Percentiles rank a stretch among this genome's conserved stretches.
These are phyloP conservation scores for Friedmanniomyces simplex DNA, from an alignment of 495 filamentous ascomycete species.

Conservation along the genomic window DNA sequence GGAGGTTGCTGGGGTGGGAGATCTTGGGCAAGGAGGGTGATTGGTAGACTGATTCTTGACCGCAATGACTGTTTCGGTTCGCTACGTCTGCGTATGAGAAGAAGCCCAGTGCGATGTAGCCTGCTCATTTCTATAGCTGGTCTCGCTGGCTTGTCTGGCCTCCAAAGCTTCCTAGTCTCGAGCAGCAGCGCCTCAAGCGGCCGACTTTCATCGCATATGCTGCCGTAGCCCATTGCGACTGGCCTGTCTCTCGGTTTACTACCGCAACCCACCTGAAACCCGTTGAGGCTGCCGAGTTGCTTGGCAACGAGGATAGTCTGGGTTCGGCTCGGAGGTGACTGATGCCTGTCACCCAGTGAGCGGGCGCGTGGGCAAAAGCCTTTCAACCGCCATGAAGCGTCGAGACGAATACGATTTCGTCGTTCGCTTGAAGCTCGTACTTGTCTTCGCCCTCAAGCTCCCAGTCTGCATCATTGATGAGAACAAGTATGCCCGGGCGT, in stretches of 20 bases:
- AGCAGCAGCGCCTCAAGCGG: too few relatives aligned
- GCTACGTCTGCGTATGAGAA: neutral
- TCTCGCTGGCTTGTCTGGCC: too few relatives aligned
- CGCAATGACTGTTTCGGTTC: neutral
- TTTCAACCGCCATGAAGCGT: conserved; percentile 80
- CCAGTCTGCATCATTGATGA: conserved; percentile 98
- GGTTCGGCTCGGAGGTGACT: too few relatives aligned
- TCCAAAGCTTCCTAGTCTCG: too few relatives aligned
- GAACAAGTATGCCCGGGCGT: conserved; percentile 89
- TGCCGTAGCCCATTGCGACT: too few relatives aligned
- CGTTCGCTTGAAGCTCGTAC: conserved; percentile 68
- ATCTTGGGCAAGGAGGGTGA: conserved; percentile 22
- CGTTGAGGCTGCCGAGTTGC: too few relatives aligned
- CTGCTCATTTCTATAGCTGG: too few relatives aligned
- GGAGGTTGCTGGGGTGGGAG: conserved; percentile 31
- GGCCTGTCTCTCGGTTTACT: too few relatives aligned
- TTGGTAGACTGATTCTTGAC: conserved; percentile 3
- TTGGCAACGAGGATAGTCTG: too few relatives aligned
- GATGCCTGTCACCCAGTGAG: neutral
- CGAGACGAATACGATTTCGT: conserved; percentile 92
- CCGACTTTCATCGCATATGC: too few relatives aligned
- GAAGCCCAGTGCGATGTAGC: too few relatives aligned
- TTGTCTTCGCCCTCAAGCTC: conserved; percentile 89
- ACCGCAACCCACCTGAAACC: too few relatives aligned
- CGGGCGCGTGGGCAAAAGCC: neutral